Conservation (phyloP, 169 alveolate genomes). For the Plasmodium chabaudi region DNA sequence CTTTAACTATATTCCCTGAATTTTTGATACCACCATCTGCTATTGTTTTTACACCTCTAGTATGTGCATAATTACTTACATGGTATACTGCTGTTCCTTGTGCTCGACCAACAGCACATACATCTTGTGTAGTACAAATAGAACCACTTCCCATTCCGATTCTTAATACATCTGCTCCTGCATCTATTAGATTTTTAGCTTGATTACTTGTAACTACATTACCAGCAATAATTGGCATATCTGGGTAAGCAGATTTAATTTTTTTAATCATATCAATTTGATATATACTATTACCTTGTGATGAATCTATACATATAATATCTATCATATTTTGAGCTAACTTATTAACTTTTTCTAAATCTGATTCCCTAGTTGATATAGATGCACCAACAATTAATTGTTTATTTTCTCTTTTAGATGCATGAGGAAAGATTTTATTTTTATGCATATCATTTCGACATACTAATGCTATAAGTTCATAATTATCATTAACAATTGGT, state of each 20-base stretch:
- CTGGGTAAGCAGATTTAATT: slow-evolving; percentile 89
- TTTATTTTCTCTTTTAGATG: slow-evolving; percentile 90
- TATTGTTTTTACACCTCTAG: slow-evolving; percentile 89
- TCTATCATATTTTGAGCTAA: slow-evolving; percentile 84
- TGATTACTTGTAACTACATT: slow-evolving; percentile 94
- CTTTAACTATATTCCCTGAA: slow-evolving; percentile 95
- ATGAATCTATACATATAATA: slow-evolving; percentile 92
- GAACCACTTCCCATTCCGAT: slow-evolving; percentile 98
- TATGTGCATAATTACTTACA: slow-evolving; percentile 90
- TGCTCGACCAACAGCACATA: slow-evolving; percentile 93
- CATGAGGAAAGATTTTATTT: slow-evolving; percentile 89
- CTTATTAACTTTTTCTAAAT: slow-evolving; percentile 79
- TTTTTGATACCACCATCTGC: slow-evolving; percentile 96
- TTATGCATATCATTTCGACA: slow-evolving; percentile 91
- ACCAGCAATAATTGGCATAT: slow-evolving; percentile 92
- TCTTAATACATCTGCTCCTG: slow-evolving; percentile 92
- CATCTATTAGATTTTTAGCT: slow-evolving; percentile 89
- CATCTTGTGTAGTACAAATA: slow-evolving; percentile 95
- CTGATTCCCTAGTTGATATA: slow-evolving; percentile 82
- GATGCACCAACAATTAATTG: slow-evolving; percentile 93
- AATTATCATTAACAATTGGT: slow-evolving; percentile 90
- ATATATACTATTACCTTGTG: slow-evolving; percentile 94
- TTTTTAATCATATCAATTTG: slow-evolving; percentile 91
- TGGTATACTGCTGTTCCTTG: slow-evolving; percentile 95
- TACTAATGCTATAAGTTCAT: slow-evolving; percentile 90